Percentiles rank a stretch among this genome's conserved stretches.
Conservation (phyloP, 208 protist species). For the Acanthamoeba healyi region DNA sequence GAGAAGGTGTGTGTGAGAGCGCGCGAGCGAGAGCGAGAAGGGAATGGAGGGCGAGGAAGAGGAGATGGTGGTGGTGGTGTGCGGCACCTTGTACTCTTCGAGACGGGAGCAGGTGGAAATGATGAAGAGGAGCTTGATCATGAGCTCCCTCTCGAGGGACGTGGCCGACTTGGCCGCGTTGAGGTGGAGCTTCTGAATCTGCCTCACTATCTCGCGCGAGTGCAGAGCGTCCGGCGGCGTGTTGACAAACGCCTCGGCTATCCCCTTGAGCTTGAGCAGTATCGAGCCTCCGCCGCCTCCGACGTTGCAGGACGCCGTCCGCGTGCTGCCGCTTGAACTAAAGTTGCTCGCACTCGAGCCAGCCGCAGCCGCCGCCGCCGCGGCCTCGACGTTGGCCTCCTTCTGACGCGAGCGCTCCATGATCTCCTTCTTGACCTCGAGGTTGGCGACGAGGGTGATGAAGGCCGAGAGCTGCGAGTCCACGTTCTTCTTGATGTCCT, state of each 20-base stretch:
- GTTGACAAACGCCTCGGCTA: conserved; percentile 47
- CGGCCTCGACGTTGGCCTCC: no score
- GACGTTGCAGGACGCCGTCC: neutral
- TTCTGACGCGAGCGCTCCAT: neutral
- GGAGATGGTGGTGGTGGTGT: no score
- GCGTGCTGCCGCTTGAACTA: neutral
- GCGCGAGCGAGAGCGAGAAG: neutral
- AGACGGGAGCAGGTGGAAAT: conserved; percentile 52
- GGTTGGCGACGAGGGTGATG: conserved; percentile 45
- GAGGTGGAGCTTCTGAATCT: conserved; percentile 64
- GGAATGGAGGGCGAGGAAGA: neutral
- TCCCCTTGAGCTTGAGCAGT: conserved; percentile 29
- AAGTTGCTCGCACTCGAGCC: neutral
- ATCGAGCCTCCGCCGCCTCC: neutral
- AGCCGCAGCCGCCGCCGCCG: neutral
- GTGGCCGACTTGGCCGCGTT: conserved; percentile 46
- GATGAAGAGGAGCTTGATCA: conserved; percentile 72
- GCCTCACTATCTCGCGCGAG: conserved; percentile 28
- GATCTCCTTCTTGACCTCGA: conserved; percentile 52
- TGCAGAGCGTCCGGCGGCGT: conserved; percentile 1
- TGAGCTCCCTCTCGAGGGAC: conserved; percentile 40
- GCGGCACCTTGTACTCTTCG: conserved; percentile 17
- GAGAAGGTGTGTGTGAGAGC: no score
- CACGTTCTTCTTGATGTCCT: conserved; percentile 61
- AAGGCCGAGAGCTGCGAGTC: conserved; percentile 34